A percentile compares a stretch with the other conserved stretches of the same genome.
These are phyloP conservation scores for Ustilaginoidea virens DNA, from an alignment of 2,329 filamentous ascomycete genomes.

Conservation along the genomic window DNA sequence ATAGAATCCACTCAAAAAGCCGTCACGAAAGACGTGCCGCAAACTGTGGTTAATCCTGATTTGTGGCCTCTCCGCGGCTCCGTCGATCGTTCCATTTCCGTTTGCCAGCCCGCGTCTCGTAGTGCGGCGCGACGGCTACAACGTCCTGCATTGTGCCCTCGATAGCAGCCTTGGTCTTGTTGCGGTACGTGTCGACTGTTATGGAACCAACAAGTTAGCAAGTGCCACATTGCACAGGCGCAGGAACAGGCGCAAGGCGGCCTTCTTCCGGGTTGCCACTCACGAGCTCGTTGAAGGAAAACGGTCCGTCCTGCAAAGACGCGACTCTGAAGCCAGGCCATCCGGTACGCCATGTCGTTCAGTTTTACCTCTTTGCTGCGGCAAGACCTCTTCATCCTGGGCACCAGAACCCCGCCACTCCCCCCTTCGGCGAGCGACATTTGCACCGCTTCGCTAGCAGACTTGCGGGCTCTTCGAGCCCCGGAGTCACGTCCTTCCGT, in stretches of 20 bases:
- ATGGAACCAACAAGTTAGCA: constrained; percentile 4
- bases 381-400: constrained; percentile 52
- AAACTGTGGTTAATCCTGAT: constrained; percentile 11
- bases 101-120: constrained; percentile 80
- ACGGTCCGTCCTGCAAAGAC: constrained; percentile 76
- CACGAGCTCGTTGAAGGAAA: constrained; percentile 82
- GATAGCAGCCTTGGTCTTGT: constrained; percentile 76
- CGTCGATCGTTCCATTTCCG: constrained; percentile 52
- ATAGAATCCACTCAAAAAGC: not conserved
- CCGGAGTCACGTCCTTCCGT: constrained; percentile 30
- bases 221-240: too few relatives aligned
- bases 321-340: constrained; percentile 92
- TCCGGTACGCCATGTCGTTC: constrained; percentile 85
- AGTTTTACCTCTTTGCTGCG: constrained; percentile 74
- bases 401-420: constrained; percentile 59
- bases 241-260: too few relatives aligned
- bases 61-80: constrained; percentile 17
- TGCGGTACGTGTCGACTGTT: constrained; percentile 86
- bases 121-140: constrained; percentile 61
- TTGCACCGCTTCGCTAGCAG: constrained; percentile 31
- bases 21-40: not conserved
- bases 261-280: constrained; percentile 27
- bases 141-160: constrained; percentile 65
- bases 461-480: constrained; percentile 18
- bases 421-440: constrained; percentile 53